These are phyloP conservation scores for Coemansia sp. DNA, from an alignment of 192 early-diverging fungal genomes.

Conservation along the genomic window DNA sequence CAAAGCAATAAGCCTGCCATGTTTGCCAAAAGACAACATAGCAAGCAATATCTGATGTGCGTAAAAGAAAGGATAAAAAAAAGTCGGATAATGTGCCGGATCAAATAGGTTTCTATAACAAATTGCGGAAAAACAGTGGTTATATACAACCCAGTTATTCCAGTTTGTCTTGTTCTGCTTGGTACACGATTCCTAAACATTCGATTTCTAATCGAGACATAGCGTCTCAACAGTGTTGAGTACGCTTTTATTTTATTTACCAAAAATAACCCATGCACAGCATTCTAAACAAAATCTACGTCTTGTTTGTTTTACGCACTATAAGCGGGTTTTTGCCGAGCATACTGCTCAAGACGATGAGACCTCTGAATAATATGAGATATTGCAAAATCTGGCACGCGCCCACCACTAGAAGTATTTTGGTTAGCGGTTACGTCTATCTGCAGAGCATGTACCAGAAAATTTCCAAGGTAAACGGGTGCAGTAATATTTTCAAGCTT, in stretches of 20 bases:
- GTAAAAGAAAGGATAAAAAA: background rate
- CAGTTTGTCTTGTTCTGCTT: background rate
- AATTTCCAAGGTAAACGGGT: too few relatives aligned
- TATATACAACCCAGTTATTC: background rate
- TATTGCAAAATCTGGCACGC: background rate
- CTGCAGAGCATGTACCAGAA: too few relatives aligned
- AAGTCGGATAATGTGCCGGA: background rate
- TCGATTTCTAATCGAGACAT: background rate
- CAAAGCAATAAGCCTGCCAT: background rate
- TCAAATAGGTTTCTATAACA: background rate
- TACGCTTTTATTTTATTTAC: background rate
- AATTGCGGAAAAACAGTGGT: background rate
- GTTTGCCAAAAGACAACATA: background rate
- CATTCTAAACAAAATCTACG: background rate
- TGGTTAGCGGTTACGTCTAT: too few relatives aligned
- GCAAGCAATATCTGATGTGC: background rate
- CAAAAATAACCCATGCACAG: background rate
- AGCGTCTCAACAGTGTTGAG: background rate
- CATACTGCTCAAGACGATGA: background rate
- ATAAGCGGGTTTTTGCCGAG: too few relatives aligned
- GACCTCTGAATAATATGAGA: background rate
- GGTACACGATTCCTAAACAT: background rate
- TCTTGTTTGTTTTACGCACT: slow-evolving; percentile 7
- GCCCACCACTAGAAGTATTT: background rate
- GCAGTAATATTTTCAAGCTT: too few relatives aligned